Percentiles rank a stretch among this genome's conserved stretches.
phyloP scores from a whole-genome alignment of 352 stramenopile genomes.

The Lagenidium giganteum region DNA sequence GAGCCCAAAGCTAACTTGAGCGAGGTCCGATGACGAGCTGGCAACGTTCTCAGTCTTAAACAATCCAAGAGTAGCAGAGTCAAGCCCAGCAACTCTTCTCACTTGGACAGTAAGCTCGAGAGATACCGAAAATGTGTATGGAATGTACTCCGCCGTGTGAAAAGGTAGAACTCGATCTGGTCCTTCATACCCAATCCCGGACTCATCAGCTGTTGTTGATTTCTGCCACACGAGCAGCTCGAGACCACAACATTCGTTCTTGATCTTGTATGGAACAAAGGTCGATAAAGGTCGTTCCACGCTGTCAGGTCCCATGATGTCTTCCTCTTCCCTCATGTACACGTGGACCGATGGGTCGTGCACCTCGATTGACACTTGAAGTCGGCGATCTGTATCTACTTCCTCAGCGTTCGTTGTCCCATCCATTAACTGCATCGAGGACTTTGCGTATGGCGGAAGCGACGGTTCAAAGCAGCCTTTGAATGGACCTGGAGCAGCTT shows the following conservation, averaged over 20 bases:
- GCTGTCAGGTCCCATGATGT: no score
- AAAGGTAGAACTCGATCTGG: slow-evolving; percentile 68
- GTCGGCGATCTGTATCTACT: slow-evolving; percentile 29
- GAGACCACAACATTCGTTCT: slow-evolving; percentile 79
- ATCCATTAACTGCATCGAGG: no score
- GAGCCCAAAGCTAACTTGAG: no score
- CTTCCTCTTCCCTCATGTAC: slow-evolving; percentile 42
- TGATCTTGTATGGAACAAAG: slow-evolving; percentile 76
- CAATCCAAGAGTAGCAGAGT: no score
- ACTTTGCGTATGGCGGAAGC: no score
- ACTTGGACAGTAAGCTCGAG: slow-evolving; percentile 72
- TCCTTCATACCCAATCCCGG: slow-evolving; percentile 49
- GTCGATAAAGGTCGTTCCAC: no score
- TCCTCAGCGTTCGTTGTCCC: no score
- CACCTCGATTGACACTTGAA: slow-evolving; percentile 77
- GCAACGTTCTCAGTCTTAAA: slow-evolving; percentile 23
- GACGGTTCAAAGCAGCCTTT: slow-evolving; percentile 42
- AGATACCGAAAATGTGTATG: slow-evolving; percentile 58
- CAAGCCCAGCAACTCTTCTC: slow-evolving; percentile 52
- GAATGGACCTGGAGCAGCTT: slow-evolving; percentile 30
- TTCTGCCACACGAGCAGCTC: slow-evolving; percentile 81
- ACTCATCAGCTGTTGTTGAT: slow-evolving; percentile 49
- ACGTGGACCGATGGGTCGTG: slow-evolving; percentile 76
- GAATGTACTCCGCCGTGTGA: slow-evolving; percentile 76
- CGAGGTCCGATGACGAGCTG: slow-evolving; percentile 7